Base-by-base conservation (phyloP, 106 monocot genomes). In the Apostasia ramifera region DNA sequence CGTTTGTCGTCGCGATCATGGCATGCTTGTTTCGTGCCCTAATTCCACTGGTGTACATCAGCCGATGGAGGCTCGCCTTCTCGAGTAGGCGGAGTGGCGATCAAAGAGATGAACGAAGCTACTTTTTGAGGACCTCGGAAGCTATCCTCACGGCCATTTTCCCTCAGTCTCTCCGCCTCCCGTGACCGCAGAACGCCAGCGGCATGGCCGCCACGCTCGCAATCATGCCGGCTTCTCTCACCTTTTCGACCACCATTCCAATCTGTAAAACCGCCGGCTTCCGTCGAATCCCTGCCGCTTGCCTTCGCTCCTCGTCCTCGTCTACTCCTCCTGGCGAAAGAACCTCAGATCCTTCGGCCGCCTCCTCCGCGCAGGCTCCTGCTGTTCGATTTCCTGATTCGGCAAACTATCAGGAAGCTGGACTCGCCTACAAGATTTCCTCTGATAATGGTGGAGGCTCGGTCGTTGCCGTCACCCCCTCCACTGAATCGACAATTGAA, bases 401-500 rank as follows among this genome's bases (percentile, higher is more conserved):
- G 2, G 9, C 40, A 37, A 59, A 40, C 6, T 40, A 40, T 59
- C 40, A 8, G 9, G 57, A 44, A 59, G 49, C 46, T 11, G 50
- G 8, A 7, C 37, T 12, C 10, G 50, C 6, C 1, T 66, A 66
- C 66, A 47, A 66, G 41, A 47, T 57, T 48, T 8, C 66, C 13
- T 37, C 57, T 40, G 75, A 59, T 12, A 52, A 9, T 40, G 47
- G 64, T 43, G 44, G 50, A 5, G 13, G 13, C 44, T 39, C 71
- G 41, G 58, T 37, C 9, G 43, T 63, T 45, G 56, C 11, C 5
- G 6, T 55, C 40, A 14, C 61, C 0, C 76, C 66, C 9, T 63
- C 72, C 58, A 4, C 67, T 2, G 81, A 76, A 61, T 71, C 81
- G 56, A 56, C 63, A 1, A 63, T 81, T 12, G 81, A 81, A 47